Evolutionary conservation across 192 early-diverging fungal species (phyloP).

Genomic region (Coemansia sp.): DNA sequence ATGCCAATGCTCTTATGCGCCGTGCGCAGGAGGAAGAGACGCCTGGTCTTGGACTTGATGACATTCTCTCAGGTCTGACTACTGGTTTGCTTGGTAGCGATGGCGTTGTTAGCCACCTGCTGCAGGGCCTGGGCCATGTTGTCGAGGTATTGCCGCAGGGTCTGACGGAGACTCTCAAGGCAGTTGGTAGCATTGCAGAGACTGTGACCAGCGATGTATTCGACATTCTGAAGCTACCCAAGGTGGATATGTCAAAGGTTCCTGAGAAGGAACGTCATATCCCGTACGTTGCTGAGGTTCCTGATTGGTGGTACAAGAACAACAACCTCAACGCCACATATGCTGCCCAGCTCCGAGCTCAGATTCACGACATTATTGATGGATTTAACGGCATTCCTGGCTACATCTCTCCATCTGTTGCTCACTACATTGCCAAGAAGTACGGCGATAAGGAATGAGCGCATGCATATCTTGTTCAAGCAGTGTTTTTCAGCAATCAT

Average conservation of each 20-base stretch:
- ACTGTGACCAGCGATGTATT: constrained; percentile 39
- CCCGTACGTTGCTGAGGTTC: constrained; percentile 38
- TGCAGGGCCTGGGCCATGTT: constrained; percentile 46
- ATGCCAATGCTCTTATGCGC: constrained; percentile 21
- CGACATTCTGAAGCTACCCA: constrained; percentile 45
- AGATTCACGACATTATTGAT: constrained; percentile 51
- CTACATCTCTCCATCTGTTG: constrained; percentile 47
- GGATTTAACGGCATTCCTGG: constrained; percentile 48
- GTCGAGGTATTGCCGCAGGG: constrained; percentile 50
- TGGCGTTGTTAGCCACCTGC: constrained; percentile 43
- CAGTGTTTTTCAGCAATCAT: background rate
- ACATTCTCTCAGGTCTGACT: constrained; percentile 42
- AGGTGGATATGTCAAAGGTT: constrained; percentile 48
- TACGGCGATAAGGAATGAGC: constrained; percentile 22
- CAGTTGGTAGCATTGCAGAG: constrained; percentile 42
- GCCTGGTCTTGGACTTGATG: constrained; percentile 28
- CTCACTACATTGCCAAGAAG: constrained; percentile 50
- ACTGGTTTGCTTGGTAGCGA: constrained; percentile 38
- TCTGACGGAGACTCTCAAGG: constrained; percentile 46
- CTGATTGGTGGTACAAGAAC: constrained; percentile 44
- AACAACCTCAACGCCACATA: constrained; percentile 54
- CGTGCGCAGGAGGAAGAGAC: constrained; percentile 17
- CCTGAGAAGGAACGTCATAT: constrained; percentile 47
- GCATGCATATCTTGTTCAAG: background rate
- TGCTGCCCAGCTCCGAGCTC: constrained; percentile 39